Percentiles rank a stretch among this genome's conserved stretches.
These are phyloP conservation scores for Lepiota subincarnata DNA, from an alignment of 768 basidiomycete species.

Conservation along the genomic window DNA sequence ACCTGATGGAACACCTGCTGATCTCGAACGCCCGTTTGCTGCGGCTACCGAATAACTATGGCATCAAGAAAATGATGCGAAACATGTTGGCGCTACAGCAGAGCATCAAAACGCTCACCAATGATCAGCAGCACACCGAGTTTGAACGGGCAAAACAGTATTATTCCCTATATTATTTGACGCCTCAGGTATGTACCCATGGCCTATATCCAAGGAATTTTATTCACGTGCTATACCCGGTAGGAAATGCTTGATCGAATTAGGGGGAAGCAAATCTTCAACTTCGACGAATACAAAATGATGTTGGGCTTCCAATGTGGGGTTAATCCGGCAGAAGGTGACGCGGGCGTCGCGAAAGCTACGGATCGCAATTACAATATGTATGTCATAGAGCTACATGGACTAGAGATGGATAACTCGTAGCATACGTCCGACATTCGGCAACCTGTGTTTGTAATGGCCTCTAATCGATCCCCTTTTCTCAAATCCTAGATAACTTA, in stretches of 20 bases:
- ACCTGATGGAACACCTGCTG: slow-evolving; percentile 80
- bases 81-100: slow-evolving; percentile 93
- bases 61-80: slow-evolving; percentile 81
- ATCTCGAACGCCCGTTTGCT: slow-evolving; percentile 72
- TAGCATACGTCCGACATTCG: slow-evolving; percentile 11
- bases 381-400: slow-evolving; percentile 89
- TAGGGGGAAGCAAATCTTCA: slow-evolving; percentile 59
- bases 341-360: slow-evolving; percentile 47
- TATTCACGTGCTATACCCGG: not conserved
- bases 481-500: too few species aligned
- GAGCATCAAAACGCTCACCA: slow-evolving; percentile 73
- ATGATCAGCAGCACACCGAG: slow-evolving; percentile 55
- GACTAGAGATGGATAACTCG: slow-evolving; percentile 55
- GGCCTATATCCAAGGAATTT: not conserved
- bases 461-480: not conserved
- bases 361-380: slow-evolving; percentile 74
- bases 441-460: not conserved
- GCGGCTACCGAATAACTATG: slow-evolving; percentile 63
- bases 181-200: slow-evolving; percentile 59
- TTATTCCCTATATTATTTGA: slow-evolving; percentile 71
- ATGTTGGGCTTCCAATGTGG: slow-evolving; percentile 91
- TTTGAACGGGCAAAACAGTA: slow-evolving; percentile 77
- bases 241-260: slow-evolving; percentile 79
- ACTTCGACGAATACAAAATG: slow-evolving; percentile 89
- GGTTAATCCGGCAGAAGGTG: slow-evolving; percentile 58